Evolutionary conservation across 1,284 basidiomycete genomes (phyloP).

Genomic region (Tilletia horrida): DNA sequence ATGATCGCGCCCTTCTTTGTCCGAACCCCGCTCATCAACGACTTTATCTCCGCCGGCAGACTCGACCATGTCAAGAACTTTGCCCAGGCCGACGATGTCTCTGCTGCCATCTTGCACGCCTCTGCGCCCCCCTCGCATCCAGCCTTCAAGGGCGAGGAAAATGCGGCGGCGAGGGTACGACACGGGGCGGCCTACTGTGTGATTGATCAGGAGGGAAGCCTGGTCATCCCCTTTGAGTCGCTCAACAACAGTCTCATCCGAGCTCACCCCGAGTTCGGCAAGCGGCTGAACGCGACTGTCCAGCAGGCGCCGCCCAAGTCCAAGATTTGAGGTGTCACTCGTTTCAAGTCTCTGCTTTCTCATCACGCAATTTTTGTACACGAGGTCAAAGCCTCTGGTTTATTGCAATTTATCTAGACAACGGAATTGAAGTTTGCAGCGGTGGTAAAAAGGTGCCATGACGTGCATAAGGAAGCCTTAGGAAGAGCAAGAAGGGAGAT

Average conservation of each 20-base stretch:
- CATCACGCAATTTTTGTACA: neutral
- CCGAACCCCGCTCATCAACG: constrained; percentile 11
- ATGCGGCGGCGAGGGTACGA: neutral
- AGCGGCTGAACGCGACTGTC: neutral
- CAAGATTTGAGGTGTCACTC: neutral
- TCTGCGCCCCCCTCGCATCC: neutral
- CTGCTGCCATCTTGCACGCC: constrained; percentile 12
- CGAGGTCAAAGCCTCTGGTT: too few species aligned
- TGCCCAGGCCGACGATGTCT: neutral
- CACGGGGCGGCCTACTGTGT: constrained; percentile 11
- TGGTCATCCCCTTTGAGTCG: constrained; percentile 2
- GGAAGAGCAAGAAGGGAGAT: constrained; percentile 16
- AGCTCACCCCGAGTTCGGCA: neutral
- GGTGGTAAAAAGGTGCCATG: too few species aligned
- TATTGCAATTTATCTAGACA: too few species aligned
- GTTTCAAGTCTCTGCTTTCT: neutral
- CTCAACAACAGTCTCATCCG: constrained; percentile 5
- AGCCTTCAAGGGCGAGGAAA: constrained; percentile 1
- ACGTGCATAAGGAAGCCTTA: neutral
- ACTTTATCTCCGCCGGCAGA: neutral
- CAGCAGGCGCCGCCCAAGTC: neutral
- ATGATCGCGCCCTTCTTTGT: constrained; percentile 63
- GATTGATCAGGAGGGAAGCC: neutral
- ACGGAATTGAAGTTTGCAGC: too few species aligned
- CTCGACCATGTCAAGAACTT: constrained; percentile 16